These are phyloP conservation scores for Alternaria alternata DNA, from an alignment of 2,329 filamentous ascomycete species.

Conservation along the genomic window DNA sequence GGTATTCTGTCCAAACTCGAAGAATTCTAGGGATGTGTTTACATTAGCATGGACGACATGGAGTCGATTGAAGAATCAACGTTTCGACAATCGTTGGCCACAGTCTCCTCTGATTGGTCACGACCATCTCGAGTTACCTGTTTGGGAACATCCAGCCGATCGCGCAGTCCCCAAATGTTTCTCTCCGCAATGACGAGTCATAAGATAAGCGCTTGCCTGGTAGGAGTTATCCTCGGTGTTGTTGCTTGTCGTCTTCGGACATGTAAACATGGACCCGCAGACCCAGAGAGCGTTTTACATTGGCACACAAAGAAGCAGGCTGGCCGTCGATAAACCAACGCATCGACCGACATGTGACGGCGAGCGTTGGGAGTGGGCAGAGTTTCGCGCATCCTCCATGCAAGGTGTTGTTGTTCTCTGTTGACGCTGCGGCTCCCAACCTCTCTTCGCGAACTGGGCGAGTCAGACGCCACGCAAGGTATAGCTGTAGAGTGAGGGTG, in stretches of 20 bases:
- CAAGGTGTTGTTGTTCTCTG: slow-evolving; percentile 32
- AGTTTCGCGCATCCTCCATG: slow-evolving; percentile 12
- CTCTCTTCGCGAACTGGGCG: slow-evolving; percentile 33
- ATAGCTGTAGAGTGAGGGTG: not conserved
- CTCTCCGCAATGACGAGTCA: slow-evolving; percentile 1
- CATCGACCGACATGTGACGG: slow-evolving; percentile 16
- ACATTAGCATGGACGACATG: not conserved
- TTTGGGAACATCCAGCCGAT: slow-evolving; percentile 8
- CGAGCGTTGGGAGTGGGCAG: slow-evolving; percentile 16
- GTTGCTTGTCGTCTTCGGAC: not conserved
- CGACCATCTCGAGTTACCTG: slow-evolving; percentile 2
- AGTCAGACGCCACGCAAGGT: not conserved
- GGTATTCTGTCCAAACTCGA: not conserved
- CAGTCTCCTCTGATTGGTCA: slow-evolving; percentile 11
- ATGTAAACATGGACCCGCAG: slow-evolving; percentile 13
- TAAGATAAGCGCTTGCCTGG: not conserved
- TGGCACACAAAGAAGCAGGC: slow-evolving; percentile 31
- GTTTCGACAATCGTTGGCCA: not conserved
- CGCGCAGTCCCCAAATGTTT: not conserved
- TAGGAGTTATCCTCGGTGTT: not conserved
- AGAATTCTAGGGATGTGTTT: not conserved
- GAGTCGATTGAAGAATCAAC: not conserved
- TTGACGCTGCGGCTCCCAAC: slow-evolving; percentile 39
- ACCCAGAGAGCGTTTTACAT: slow-evolving; percentile 19
- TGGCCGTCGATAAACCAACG: slow-evolving; percentile 24